Base-by-base conservation (phyloP, 106 monocot genomes). In the Amphibolis antarctica region DNA sequence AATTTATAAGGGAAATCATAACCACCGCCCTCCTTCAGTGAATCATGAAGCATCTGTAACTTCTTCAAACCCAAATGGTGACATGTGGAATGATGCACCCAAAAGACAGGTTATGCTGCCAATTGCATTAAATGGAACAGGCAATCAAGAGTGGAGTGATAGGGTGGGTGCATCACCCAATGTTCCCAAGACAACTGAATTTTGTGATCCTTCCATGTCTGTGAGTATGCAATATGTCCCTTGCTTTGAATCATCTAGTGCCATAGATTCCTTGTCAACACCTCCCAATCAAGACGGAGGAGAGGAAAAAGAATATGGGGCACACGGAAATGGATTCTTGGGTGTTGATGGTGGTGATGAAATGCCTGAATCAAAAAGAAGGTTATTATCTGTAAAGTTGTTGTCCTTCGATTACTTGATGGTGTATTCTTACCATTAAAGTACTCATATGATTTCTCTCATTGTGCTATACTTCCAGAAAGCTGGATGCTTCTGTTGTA, bases 1-100 rank as follows among this genome's bases (percentile, higher is more conserved):
- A 71, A 91, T 85, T 42, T 98, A 87, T 66, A 87, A 83, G 52
- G 96, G 96, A 9, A 31, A 27, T 13, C 96, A 98, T 58, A 86
- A 76, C 60, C 93, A 98, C 68, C 69, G 66, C 3, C 83, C 73
- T 48, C 81, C 96, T 42, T 67, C 73, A 11, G 71, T 65, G 18
- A 73, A 60, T 53, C 83, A 84, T 23, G 71, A 69, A 44, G 68
- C 74, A 42, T 70, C 66, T 9, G 1, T 55, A 29, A 18, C 66
- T 9, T 54, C 52, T 29, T 69, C 44, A 36, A 68, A 78, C 20
- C 60, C 56, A 44, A 55, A 53, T 22, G 71, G 42, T 55, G 81
- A 70, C 0, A 31, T 62, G 22, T 69, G 70, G 61, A 46, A 54
- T 12, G 78, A 91, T 72, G 79, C 46, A 29, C 56, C 57, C 9